These are phyloP conservation scores for Golubevia pallescens DNA, from an alignment of 1,284 basidiomycete genomes.

Conservation along the genomic window DNA sequence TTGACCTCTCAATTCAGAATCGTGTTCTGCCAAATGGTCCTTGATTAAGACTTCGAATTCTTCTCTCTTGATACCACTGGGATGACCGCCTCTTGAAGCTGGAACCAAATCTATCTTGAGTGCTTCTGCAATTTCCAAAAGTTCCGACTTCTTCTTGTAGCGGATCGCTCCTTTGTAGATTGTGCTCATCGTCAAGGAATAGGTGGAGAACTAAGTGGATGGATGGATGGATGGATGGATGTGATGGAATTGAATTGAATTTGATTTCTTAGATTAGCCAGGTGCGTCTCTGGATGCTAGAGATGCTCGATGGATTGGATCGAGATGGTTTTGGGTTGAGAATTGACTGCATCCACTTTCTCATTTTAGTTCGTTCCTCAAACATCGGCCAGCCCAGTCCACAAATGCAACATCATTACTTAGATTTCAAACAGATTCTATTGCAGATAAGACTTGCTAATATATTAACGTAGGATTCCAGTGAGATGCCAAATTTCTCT, in stretches of 20 bases:
- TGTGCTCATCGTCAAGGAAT: constrained; percentile 18
- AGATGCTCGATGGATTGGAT: no score
- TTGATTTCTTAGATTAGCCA: no score
- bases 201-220: neutral
- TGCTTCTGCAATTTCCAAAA: constrained; percentile 39
- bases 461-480: no score
- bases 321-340: no score
- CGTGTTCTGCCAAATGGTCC: constrained; percentile 30
- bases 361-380: no score
- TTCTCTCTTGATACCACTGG: constrained; percentile 27
- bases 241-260: neutral
- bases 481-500: no score
- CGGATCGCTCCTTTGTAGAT: constrained; percentile 40
- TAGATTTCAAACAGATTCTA: no score
- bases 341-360: no score
- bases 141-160: constrained; percentile 42
- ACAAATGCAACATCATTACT: no score
- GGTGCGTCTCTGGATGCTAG: no score
- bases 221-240: neutral
- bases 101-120: constrained; percentile 24
- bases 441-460: no score
- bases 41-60: constrained; percentile 42
- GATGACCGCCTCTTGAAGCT: constrained; percentile 10
- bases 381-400: no score
- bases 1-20: constrained; percentile 19